Conservation (phyloP, 768 basidiomycete genomes). For the Lentinus brumalis region DNA sequence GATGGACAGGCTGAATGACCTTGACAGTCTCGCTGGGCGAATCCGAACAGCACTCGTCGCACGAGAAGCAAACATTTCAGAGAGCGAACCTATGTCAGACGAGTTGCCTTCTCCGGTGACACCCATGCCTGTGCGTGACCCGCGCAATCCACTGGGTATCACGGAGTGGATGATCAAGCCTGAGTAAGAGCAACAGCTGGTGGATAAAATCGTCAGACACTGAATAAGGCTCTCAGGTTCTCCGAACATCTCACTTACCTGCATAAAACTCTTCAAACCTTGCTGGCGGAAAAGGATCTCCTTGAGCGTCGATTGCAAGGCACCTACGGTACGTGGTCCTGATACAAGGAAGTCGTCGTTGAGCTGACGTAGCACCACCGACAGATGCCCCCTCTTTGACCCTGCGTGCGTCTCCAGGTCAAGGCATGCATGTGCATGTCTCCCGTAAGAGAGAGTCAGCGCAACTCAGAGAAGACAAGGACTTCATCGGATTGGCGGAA, state of each 20-base stretch:
- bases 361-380: not conserved
- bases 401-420: slow-evolving; percentile 64
- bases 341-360: too few species aligned
- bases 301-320: slow-evolving; percentile 57
- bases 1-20: slow-evolving; percentile 51
- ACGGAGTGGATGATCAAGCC: slow-evolving; percentile 65
- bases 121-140: slow-evolving; percentile 25
- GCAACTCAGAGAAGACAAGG: slow-evolving; percentile 46
- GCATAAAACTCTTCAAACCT: slow-evolving; percentile 47
- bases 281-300: slow-evolving; percentile 48
- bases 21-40: slow-evolving; percentile 53
- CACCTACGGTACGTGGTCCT: slow-evolving; percentile 47
- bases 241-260: slow-evolving; percentile 54
- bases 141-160: slow-evolving; percentile 25
- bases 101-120: slow-evolving; percentile 14
- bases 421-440: slow-evolving; percentile 79
- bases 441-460: slow-evolving; percentile 63
- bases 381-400: slow-evolving; percentile 74
- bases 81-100: not conserved
- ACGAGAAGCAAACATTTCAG: slow-evolving; percentile 3
- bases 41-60: slow-evolving; percentile 42
- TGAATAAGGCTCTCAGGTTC: slow-evolving; percentile 45
- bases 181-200: slow-evolving; percentile 44
- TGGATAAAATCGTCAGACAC: not conserved
- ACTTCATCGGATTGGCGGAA: slow-evolving; percentile 62